Percentiles rank a stretch among this genome's conserved stretches.
Evolutionary conservation across 139 green algal species (phyloP).

Genomic region (Marvania coccoides): DNA sequence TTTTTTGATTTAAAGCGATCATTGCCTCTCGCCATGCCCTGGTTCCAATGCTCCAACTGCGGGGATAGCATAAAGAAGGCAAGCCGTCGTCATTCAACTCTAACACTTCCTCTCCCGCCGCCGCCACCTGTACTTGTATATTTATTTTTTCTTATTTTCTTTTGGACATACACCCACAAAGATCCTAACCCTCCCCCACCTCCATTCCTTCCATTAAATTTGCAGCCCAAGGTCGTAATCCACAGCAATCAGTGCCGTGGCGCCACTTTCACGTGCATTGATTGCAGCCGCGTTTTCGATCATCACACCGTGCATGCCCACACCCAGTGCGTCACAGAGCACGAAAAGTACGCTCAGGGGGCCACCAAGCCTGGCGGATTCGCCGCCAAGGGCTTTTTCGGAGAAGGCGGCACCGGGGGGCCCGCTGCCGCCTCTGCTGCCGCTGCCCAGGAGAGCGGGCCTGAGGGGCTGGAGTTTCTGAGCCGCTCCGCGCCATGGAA

Average conservation of each 20-base stretch:
- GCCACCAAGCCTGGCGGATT: constrained; percentile 87
- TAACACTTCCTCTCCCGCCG: not conserved
- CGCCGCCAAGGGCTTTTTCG: constrained; percentile 50
- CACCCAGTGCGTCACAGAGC: constrained; percentile 79
- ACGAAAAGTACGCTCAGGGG: constrained; percentile 85
- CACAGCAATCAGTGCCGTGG: constrained; percentile 57
- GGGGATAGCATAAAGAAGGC: constrained; percentile 89
- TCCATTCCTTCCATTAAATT: not conserved
- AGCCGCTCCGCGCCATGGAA: constrained; percentile 62
- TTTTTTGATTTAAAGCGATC: too few relatives aligned
- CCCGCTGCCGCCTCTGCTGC: not conserved
- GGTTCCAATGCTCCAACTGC: constrained; percentile 88
- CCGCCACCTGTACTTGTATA: too few relatives aligned
- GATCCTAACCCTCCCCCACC: not conserved
- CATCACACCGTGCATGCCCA: constrained; percentile 46
- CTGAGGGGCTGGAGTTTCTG: constrained; percentile 60
- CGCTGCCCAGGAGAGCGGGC: constrained; percentile 8
- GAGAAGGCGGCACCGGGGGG: not conserved
- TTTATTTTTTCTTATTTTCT: too few relatives aligned
- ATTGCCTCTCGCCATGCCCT: too few relatives aligned
- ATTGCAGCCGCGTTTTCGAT: constrained; percentile 77
- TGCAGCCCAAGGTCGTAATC: constrained; percentile 67
- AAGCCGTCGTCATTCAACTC: not conserved
- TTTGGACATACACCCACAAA: too few relatives aligned
- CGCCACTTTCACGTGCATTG: constrained; percentile 75